phyloP scores from a whole-genome alignment of 495 filamentous ascomycete species.

The Hyaloscypha bicolor region DNA sequence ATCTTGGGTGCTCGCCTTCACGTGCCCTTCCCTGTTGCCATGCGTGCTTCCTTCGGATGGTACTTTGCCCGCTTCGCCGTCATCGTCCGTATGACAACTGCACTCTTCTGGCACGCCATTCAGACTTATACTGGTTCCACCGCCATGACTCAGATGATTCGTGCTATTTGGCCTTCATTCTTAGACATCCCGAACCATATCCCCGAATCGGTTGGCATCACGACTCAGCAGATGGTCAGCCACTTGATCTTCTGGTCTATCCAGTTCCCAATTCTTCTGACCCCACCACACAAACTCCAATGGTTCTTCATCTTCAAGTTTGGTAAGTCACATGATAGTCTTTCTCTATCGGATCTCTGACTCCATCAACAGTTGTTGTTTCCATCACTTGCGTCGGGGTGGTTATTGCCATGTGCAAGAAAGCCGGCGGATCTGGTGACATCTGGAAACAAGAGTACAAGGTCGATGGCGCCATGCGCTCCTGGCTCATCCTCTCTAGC shows the following conservation, averaged over 20 bases:
- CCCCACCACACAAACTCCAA: slow-evolving; percentile 50
- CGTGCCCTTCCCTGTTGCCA: slow-evolving; percentile 45
- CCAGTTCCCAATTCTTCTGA: slow-evolving; percentile 51
- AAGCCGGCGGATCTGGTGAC: slow-evolving; percentile 46
- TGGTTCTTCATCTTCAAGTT: slow-evolving; percentile 55
- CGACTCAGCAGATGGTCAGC: slow-evolving; percentile 49
- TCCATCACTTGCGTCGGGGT: slow-evolving; percentile 42
- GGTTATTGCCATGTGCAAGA: slow-evolving; percentile 46
- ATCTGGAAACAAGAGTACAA: slow-evolving; percentile 45
- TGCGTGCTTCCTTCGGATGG: slow-evolving; percentile 46
- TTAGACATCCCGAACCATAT: slow-evolving; percentile 50
- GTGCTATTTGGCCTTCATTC: slow-evolving; percentile 47
- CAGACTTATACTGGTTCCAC: slow-evolving; percentile 47
- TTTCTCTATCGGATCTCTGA: not conserved
- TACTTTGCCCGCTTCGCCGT: slow-evolving; percentile 44
- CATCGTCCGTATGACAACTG: slow-evolving; percentile 45
- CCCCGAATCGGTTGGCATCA: slow-evolving; percentile 50
- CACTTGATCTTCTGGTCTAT: slow-evolving; percentile 51
- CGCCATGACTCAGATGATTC: slow-evolving; percentile 45
- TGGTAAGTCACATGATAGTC: slow-evolving; percentile 8
- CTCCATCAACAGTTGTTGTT: slow-evolving; percentile 36
- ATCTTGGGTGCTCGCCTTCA: slow-evolving; percentile 48
- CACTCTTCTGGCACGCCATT: slow-evolving; percentile 51
- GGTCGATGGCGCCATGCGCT: slow-evolving; percentile 41
- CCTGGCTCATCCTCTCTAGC: slow-evolving; percentile 46